A percentile compares a stretch with the other conserved stretches of the same genome.
These are phyloP conservation scores for Globisporangium polare DNA, from an alignment of 352 stramenopile genomes.

Conservation along the genomic window DNA sequence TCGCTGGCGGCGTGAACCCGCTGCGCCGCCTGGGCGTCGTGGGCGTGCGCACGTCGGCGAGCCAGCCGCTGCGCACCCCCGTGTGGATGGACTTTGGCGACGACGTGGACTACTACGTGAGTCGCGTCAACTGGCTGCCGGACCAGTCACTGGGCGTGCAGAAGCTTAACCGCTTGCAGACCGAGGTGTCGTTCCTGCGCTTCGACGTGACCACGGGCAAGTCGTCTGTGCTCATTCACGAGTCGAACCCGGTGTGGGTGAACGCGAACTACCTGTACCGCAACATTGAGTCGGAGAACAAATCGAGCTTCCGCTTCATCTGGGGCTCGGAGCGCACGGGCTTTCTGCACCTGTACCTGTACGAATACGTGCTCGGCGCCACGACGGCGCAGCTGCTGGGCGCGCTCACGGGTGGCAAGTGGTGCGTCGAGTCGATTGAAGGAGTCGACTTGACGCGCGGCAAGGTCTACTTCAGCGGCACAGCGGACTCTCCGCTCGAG, in stretches of 20 bases:
- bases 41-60: slow-evolving; percentile 24
- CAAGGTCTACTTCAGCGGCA: slow-evolving; percentile 88
- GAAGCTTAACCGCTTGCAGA: slow-evolving; percentile 80
- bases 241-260: slow-evolving; percentile 91
- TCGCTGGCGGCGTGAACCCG: slow-evolving; percentile 92
- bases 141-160: slow-evolving; percentile 92
- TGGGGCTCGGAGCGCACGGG: slow-evolving; percentile 93
- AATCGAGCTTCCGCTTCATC: slow-evolving; percentile 92
- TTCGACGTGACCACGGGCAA: slow-evolving; percentile 77
- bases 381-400: slow-evolving; percentile 40
- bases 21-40: slow-evolving; percentile 83
- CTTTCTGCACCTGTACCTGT: slow-evolving; percentile 96
- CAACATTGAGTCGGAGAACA: slow-evolving; percentile 71
- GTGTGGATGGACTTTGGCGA: slow-evolving; percentile 78
- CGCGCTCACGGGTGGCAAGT: slow-evolving; percentile 60
- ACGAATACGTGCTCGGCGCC: slow-evolving; percentile 75
- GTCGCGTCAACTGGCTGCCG: slow-evolving; percentile 92
- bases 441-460: slow-evolving; percentile 75
- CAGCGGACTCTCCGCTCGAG: slow-evolving; percentile 85
- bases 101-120: slow-evolving; percentile 88
- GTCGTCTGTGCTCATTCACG: slow-evolving; percentile 77
- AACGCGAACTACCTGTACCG: slow-evolving; percentile 95
- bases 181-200: slow-evolving; percentile 59
- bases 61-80: slow-evolving; percentile 31
- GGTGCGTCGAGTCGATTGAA: slow-evolving; percentile 81